phyloP scores from a whole-genome alignment of 192 early-diverging fungal genomes.

The Podila verticillata region DNA sequence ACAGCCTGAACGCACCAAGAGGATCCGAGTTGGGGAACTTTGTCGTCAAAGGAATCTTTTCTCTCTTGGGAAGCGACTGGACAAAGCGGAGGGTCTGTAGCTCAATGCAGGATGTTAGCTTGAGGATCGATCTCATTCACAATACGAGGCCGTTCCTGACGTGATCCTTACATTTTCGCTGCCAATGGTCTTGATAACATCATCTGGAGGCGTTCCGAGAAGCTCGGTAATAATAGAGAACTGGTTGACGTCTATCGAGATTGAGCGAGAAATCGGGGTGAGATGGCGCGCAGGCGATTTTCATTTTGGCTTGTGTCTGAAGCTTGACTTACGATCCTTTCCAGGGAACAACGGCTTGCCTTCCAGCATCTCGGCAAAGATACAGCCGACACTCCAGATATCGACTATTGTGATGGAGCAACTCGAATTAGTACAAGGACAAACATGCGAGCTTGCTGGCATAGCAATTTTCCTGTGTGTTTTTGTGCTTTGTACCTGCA shows the following conservation, averaged over 20 bases:
- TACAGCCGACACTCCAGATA: constrained; percentile 96
- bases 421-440: background rate
- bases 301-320: background rate
- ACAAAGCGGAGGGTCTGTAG: constrained; percentile 70
- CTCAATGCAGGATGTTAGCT: background rate
- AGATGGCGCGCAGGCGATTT: background rate
- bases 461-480: too few relatives aligned
- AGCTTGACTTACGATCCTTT: constrained; percentile 79
- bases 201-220: constrained; percentile 88
- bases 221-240: constrained; percentile 71
- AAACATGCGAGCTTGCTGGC: background rate
- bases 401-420: constrained; percentile 66
- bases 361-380: constrained; percentile 97
- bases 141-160: background rate
- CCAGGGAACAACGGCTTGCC: constrained; percentile 95
- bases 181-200: constrained; percentile 68
- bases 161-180: background rate
- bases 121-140: too few relatives aligned
- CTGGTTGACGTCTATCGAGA: constrained; percentile 67
- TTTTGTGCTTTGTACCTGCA: constrained; percentile 56
- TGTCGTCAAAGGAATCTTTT: constrained; percentile 81
- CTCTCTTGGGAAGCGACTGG: constrained; percentile 82
- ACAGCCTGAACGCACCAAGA: constrained; percentile 48
- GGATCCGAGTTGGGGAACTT: constrained; percentile 86
- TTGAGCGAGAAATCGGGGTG: background rate